phyloP scores from a whole-genome alignment of 495 filamentous ascomycete species.

The Rhypophila decipiens region DNA sequence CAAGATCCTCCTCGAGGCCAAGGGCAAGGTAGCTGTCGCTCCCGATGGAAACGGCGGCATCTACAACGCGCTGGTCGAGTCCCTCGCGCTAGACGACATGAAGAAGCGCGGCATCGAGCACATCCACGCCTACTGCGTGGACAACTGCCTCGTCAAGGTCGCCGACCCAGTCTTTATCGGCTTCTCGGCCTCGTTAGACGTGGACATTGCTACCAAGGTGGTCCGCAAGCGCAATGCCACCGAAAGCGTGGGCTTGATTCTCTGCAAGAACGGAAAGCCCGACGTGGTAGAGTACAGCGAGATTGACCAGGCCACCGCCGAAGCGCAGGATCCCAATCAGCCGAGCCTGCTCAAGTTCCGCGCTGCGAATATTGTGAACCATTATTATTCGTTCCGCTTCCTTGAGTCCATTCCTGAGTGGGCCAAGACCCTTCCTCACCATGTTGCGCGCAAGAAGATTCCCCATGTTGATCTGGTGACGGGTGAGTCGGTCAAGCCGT shows the following conservation, averaged over 20 bases:
- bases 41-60: slow-evolving; percentile 98
- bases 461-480: slow-evolving; percentile 69
- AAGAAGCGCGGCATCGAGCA: slow-evolving; percentile 82
- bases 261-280: slow-evolving; percentile 91
- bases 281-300: slow-evolving; percentile 99
- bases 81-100: slow-evolving; percentile 84
- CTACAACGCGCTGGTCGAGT: slow-evolving; percentile 82
- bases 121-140: slow-evolving; percentile 95
- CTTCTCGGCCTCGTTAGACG: slow-evolving; percentile 79
- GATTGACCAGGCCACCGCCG: slow-evolving; percentile 79
- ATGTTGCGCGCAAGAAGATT: slow-evolving; percentile 98
- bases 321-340: slow-evolving; percentile 82
- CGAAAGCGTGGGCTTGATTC: slow-evolving; percentile 91
- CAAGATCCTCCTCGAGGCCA: slow-evolving; percentile 90
- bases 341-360: slow-evolving; percentile 84
- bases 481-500: slow-evolving; percentile 76
- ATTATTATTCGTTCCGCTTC: slow-evolving; percentile 97
- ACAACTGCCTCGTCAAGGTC: slow-evolving; percentile 98
- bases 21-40: slow-evolving; percentile 88
- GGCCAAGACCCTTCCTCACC: slow-evolving; percentile 81
- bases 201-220: slow-evolving; percentile 97
- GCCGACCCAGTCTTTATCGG: slow-evolving; percentile 95
- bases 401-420: slow-evolving; percentile 83
- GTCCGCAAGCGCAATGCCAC: slow-evolving; percentile 96
- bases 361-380: slow-evolving; percentile 98